Evolutionary conservation across 345 rosid genomes (phyloP).

Genomic region (Lumnitzera littorea): DNA sequence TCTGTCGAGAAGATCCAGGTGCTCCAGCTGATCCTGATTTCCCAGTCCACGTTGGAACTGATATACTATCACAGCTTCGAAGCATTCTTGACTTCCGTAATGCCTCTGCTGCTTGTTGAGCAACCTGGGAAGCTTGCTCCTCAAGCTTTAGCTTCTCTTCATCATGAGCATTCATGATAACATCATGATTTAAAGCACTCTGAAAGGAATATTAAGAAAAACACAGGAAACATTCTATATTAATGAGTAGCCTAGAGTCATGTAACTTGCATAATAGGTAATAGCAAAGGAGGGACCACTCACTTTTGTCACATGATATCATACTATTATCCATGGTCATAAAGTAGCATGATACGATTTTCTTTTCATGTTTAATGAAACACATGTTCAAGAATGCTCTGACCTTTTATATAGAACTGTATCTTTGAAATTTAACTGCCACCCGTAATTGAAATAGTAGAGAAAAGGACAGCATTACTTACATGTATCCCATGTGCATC

Average conservation of each 20-base stretch:
- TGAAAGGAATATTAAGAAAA: slow-evolving; percentile 13
- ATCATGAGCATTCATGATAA: slow-evolving; percentile 61
- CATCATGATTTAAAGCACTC: slow-evolving; percentile 94
- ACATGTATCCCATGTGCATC: slow-evolving; percentile 90
- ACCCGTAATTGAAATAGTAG: background rate
- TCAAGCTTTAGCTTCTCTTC: slow-evolving; percentile 82
- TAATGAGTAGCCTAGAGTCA: too few relatives aligned
- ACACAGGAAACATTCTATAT: background rate
- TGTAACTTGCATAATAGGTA: too few relatives aligned
- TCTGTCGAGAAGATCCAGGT: slow-evolving; percentile 59
- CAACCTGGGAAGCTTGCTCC: slow-evolving; percentile 86
- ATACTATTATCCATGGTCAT: too few relatives aligned
- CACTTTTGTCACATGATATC: too few relatives aligned
- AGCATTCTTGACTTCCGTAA: slow-evolving; percentile 78
- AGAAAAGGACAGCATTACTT: slow-evolving; percentile 20
- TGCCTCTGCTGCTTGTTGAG: slow-evolving; percentile 94
- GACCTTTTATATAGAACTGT: too few relatives aligned
- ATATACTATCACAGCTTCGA: slow-evolving; percentile 67
- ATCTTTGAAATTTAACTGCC: too few relatives aligned
- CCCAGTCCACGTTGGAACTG: slow-evolving; percentile 96
- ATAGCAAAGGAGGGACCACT: too few relatives aligned
- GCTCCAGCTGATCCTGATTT: slow-evolving; percentile 91
- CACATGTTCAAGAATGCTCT: too few relatives aligned
- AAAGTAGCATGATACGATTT: too few relatives aligned
- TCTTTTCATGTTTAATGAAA: too few relatives aligned